A percentile compares a stretch with the other conserved stretches of the same genome.
Evolutionary conservation across 805 yeast species (phyloP).

Genomic region (Candida golubevii): DNA sequence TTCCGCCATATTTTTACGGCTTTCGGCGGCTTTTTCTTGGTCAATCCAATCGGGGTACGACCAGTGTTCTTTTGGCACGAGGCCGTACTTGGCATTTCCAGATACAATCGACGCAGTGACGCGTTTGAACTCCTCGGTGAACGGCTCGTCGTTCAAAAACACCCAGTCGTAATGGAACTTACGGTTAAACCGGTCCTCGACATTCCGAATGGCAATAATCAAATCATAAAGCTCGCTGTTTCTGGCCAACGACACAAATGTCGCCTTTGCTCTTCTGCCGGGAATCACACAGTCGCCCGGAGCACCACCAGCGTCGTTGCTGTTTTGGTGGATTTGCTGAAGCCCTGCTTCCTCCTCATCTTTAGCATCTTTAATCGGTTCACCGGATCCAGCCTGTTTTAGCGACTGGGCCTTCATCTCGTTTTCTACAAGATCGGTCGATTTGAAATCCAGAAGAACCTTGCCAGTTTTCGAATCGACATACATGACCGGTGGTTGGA

Average conservation of each 20-base stretch:
- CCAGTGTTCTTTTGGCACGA: slow-evolving; percentile 22
- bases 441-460: slow-evolving; percentile 7
- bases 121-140: slow-evolving; percentile 20
- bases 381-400: background rate
- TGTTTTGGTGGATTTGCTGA: slow-evolving; percentile 8
- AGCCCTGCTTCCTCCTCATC: slow-evolving; percentile 7
- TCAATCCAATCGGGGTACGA: slow-evolving; percentile 20
- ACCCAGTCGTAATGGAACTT: slow-evolving; percentile 25
- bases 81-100: slow-evolving; percentile 19
- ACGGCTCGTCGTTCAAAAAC: slow-evolving; percentile 22
- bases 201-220: slow-evolving; percentile 17
- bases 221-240: slow-evolving; percentile 14
- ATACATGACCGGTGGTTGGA: slow-evolving; percentile 11
- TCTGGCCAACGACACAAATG: slow-evolving; percentile 17
- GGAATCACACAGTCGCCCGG: slow-evolving; percentile 9
- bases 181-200: slow-evolving; percentile 22
- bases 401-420: background rate
- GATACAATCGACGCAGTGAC: slow-evolving; percentile 15
- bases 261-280: slow-evolving; percentile 12
- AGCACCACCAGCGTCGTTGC: background rate
- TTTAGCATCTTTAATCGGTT: slow-evolving; percentile 7
- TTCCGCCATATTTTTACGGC: slow-evolving; percentile 22
- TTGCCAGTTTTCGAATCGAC: slow-evolving; percentile 15
- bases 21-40: slow-evolving; percentile 23
- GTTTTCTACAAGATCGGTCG: background rate